phyloP scores from a whole-genome alignment of 169 alveolate genomes.

The Babesia gibsoni region DNA sequence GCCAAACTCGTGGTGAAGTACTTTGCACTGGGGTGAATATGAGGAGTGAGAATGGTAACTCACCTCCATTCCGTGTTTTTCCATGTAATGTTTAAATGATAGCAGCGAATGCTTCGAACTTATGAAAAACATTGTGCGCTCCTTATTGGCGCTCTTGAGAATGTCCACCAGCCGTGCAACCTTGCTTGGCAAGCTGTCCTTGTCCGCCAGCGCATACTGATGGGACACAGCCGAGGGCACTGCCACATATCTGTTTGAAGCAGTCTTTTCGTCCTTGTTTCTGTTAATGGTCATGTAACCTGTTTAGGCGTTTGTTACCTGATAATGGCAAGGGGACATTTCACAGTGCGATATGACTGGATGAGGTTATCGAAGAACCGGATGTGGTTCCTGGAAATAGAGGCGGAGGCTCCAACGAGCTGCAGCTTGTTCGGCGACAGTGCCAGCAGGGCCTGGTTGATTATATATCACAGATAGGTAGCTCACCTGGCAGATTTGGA shows the following conservation, averaged over 20 bases:
- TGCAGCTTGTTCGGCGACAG: conserved; percentile 43
- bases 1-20: conserved; percentile 60
- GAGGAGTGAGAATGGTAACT: not conserved
- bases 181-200: conserved; percentile 38
- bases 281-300: not conserved
- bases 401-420: conserved; percentile 62
- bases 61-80: conserved; percentile 35
- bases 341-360: conserved; percentile 27
- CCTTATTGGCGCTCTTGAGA: conserved; percentile 2
- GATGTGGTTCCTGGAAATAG: conserved; percentile 47
- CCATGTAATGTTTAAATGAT: conserved; percentile 18
- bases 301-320: not conserved
- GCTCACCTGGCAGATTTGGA: conserved; percentile 51
- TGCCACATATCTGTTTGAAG: conserved; percentile 48
- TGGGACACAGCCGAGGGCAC: conserved; percentile 46
- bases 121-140: conserved; percentile 26
- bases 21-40: conserved; percentile 41
- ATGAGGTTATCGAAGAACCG: conserved; percentile 35
- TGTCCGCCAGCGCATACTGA: conserved; percentile 9
- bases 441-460: conserved; percentile 39
- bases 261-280: conserved; percentile 29
- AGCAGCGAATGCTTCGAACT: conserved; percentile 43
- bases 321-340: conserved; percentile 53
- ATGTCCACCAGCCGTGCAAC: conserved; percentile 7
- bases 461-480: not conserved